Evolutionary conservation across 768 basidiomycete genomes (phyloP), one percentile per base, ranked within the genome.

Genomic region (Boletus eberwhitei): DNA sequence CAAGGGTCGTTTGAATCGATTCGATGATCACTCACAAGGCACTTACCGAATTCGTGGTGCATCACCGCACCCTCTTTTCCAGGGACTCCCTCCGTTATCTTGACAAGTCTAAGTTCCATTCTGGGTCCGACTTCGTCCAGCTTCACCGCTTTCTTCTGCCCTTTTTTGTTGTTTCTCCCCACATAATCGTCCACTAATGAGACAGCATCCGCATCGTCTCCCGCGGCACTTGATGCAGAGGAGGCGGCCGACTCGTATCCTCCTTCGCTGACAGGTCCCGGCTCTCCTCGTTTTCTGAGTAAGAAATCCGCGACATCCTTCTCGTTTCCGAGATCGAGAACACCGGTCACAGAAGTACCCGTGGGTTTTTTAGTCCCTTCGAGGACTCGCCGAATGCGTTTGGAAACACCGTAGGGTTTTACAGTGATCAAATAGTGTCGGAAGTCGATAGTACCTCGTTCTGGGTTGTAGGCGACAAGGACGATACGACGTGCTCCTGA

Each of bases 221-320:
- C 93, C n/a, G 84, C 93, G 3, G 77, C 85, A 60, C 91, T 93
- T 57, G 86, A 86, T 40, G 85, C 83, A 9, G 86, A 85, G n/a
- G 87, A 88, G n/a, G 83, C 84, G 11, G 86, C 86, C 50, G 84
- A 85, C 71, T 93, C 87, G 64, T 92, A 88, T 21, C 90, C 84
- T 31, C 83, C 87, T 47, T 76, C 73, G 42, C 84, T 79, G 17
- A 48, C 66, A 38, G 83, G 83, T 16, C 79, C 79, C 43, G 77
- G 65, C 51, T 86, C 81, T 16, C 88, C 87, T 48, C 77, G 75
- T 63, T 79, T 84, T 29, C 91, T 75, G 37, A 98, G 79, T 62
- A 99, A 72, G 68, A 97, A 99, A 69, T 99, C 96, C 2, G 96
- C 93, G 29, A 99, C 88, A 65, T 99, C 97, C 67, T 88, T 87